These are phyloP conservation scores for Backusella luteola DNA, from an alignment of 192 early-diverging fungal species.

Conservation along the genomic window DNA sequence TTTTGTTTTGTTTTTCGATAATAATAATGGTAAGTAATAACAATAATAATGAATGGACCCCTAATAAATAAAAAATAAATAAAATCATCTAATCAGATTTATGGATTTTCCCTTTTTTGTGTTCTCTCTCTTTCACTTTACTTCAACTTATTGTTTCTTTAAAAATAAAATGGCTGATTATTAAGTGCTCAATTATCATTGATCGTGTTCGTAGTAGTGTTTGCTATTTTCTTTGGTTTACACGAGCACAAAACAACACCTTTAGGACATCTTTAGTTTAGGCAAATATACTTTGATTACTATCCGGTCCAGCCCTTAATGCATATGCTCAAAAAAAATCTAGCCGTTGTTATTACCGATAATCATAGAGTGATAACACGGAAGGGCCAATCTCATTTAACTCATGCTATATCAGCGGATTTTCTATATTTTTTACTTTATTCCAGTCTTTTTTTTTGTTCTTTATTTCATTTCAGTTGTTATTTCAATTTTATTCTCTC, in stretches of 20 bases:
- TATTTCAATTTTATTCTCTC: neutral
- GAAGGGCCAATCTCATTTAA: neutral
- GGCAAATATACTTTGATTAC: conserved; percentile 1
- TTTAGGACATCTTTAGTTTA: neutral
- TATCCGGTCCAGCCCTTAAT: neutral
- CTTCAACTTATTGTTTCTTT: neutral
- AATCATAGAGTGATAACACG: neutral
- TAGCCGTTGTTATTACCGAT: neutral
- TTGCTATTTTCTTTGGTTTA: neutral
- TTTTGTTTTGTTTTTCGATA: neutral
- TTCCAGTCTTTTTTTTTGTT: neutral
- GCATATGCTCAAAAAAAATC: neutral
- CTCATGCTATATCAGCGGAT: neutral
- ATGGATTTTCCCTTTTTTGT: neutral
- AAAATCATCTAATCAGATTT: neutral
- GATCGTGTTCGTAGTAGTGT: neutral
- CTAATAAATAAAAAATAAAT: neutral
- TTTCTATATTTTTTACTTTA: neutral
- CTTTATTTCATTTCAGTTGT: neutral
- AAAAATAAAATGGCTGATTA: neutral
- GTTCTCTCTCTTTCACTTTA: neutral
- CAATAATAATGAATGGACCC: neutral
- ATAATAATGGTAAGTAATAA: neutral
- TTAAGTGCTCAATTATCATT: neutral
- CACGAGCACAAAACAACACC: neutral